Conservation (phyloP, 345 rosid genomes). For the Firmiana major region DNA sequence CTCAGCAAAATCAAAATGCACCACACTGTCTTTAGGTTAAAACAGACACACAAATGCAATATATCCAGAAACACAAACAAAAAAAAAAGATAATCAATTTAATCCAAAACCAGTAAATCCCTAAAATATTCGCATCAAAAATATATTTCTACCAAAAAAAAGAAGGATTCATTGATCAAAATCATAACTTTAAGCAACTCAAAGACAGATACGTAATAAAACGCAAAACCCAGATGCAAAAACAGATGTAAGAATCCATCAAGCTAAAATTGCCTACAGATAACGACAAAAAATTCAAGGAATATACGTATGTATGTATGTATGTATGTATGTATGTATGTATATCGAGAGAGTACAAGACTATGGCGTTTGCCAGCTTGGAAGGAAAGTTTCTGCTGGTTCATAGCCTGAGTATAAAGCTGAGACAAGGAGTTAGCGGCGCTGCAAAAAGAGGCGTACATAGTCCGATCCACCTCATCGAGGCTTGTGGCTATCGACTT, state of each 20-base stretch:
- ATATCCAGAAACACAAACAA: background rate
- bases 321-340: background rate
- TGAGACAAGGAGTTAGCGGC: slow-evolving; percentile 86
- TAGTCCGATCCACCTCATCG: slow-evolving; percentile 95
- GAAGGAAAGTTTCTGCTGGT: slow-evolving; percentile 65
- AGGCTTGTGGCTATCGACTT: slow-evolving; percentile 84
- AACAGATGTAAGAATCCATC: background rate
- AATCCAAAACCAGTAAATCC: slow-evolving; percentile 4
- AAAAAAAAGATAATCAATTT: background rate
- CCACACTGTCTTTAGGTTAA: background rate
- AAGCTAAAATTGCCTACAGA: background rate
- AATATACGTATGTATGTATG: background rate
- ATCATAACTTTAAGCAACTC: background rate
- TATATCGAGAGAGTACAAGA: slow-evolving; percentile 29
- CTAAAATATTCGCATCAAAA: background rate
- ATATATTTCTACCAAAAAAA: background rate
- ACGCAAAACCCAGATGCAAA: background rate
- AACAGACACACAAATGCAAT: background rate
- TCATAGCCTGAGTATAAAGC: slow-evolving; percentile 82
- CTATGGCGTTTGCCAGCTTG: slow-evolving; percentile 79
- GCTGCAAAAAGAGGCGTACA: slow-evolving; percentile 81
- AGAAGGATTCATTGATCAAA: slow-evolving; percentile 8
- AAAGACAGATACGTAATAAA: background rate
- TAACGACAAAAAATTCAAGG: background rate
- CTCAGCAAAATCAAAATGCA: background rate